These are phyloP conservation scores for Chaetomiaceae sp. DNA, from an alignment of 2,329 filamentous ascomycete genomes.

Conservation along the genomic window DNA sequence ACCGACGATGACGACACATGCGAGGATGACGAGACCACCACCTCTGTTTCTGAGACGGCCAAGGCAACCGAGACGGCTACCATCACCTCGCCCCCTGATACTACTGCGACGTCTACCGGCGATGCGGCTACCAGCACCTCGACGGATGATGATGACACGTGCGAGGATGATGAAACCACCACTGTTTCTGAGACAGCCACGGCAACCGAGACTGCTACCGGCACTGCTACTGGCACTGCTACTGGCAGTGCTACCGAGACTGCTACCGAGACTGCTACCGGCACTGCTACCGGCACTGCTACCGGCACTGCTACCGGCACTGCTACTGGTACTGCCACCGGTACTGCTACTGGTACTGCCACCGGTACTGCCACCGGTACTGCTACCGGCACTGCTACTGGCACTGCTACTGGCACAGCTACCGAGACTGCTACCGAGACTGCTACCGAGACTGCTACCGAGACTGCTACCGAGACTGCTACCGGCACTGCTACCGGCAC, in stretches of 20 bases:
- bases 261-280: neutral
- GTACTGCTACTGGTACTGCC: conserved; percentile 3
- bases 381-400: conserved; percentile 1
- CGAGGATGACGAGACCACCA: neutral
- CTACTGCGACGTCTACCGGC: conserved; percentile 10
- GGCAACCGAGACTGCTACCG: neutral
- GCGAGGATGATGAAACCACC: conserved; percentile 11
- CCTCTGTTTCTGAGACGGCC: neutral
- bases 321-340: neutral
- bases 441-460: conserved; percentile 1
- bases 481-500: neutral
- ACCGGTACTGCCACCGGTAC: neutral
- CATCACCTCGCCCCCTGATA: conserved; percentile 1
- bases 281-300: neutral
- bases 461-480: neutral
- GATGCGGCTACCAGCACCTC: conserved; percentile 11
- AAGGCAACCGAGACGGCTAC: neutral
- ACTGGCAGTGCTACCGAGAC: neutral
- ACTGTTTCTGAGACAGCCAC: conserved; percentile 6
- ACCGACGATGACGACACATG: neutral
- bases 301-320: neutral
- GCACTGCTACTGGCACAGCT: neutral
- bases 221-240: neutral
- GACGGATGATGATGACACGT: conserved; percentile 2
- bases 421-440: neutral